Evolutionary conservation across 139 green algal species (phyloP).

Genomic region (Coccomyxa sp.): DNA sequence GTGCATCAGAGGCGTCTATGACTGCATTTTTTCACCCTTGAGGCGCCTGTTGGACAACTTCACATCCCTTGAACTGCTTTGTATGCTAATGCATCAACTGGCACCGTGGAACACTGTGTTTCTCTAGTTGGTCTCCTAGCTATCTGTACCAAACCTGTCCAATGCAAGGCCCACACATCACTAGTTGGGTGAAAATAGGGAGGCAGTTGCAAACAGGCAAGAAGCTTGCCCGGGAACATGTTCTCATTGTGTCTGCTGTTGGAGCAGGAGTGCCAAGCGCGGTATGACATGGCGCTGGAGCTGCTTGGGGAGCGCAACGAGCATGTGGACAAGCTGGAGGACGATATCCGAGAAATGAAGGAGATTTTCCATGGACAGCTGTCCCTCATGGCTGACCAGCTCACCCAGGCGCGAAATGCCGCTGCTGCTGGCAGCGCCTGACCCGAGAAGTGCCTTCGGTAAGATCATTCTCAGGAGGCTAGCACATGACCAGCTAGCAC

Average conservation of each 20-base stretch:
- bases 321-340: constrained; percentile 65
- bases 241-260: neutral
- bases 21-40: no score
- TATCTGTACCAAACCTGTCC: neutral
- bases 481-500: no score
- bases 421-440: no score
- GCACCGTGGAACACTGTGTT: no score
- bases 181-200: neutral
- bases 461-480: no score
- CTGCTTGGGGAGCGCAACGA: constrained; percentile 66
- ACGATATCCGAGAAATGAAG: constrained; percentile 74
- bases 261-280: constrained; percentile 8
- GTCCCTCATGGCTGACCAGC: constrained; percentile 31
- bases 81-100: no score
- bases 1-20: no score
- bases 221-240: neutral
- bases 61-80: no score
- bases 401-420: neutral
- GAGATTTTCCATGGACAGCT: constrained; percentile 74
- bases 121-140: no score
- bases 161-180: neutral
- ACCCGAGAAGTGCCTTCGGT: no score
- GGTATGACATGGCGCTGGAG: constrained; percentile 44
- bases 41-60: no score
- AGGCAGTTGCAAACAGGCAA: neutral